Base-by-base conservation (phyloP, 306 rosid genomes). In the Castanopsis chinensis region DNA sequence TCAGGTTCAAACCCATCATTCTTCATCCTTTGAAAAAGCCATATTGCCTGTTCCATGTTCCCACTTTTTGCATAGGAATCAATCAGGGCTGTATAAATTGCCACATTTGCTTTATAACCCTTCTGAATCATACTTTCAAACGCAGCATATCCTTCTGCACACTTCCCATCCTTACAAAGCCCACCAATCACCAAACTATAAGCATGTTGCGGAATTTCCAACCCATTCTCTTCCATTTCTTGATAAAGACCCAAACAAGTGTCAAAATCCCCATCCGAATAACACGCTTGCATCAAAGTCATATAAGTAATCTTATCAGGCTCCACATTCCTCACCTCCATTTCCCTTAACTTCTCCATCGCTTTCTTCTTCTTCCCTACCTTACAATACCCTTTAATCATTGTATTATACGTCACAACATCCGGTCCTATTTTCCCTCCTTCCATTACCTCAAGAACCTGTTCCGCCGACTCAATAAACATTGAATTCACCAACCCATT, bases 311-410 rank as follows among this genome's bases (percentile, higher is more conserved):
- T 84, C 86, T 88, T 94, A 87, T 95, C 96, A 20, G 96, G 93
- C 12, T 73, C 85, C 73, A 90, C 77, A 56, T 82, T 84, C 70
- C 81, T 86, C 49, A 67, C 41, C 27, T 67, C 72, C 72, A 67
- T 67, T 19, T 67, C 72, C 27, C 15, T 67, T 19, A 95, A 69
- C 73, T 74, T 76, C 81, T 90, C 93, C 78, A 91, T 49, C 1
- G 94, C 93, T 71, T 82, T 80, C 5, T 81, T 87, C 14, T 74
- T 72, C 59, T 87, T 89, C 82, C 98, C 98, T 0, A 74, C 86
- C 73, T 86, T 93, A 71, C 98, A 88, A 52, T 86, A 91, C 72
- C 98, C 99, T 79, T 95, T 95, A 18, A 93, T 83, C 76, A 95
- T 84, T 1, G 93, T 91, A 57, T 95, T 95, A 76, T 90, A 91